Base-by-base conservation (phyloP, 208 protist genomes). In the Blechomonas ayalai region DNA sequence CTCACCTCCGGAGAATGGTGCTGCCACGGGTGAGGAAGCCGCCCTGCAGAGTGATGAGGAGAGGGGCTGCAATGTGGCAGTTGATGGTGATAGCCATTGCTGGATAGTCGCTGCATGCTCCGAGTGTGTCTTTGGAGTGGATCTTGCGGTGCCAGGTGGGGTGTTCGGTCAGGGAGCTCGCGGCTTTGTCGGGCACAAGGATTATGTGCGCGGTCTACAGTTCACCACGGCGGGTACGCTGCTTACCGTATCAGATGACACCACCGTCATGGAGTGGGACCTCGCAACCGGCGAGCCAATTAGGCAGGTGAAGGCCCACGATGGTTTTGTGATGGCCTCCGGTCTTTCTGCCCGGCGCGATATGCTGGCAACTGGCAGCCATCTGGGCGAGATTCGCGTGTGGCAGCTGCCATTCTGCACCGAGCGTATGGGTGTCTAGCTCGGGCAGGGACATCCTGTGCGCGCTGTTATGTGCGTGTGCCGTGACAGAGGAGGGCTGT, bases 131-230 rank as follows among this genome's bases (percentile, higher is more conserved):
- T 87, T 92, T 39, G 84, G 71, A 28, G 64, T 82, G 3, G 80
- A 81, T 37, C 51, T 85, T 2, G 53, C 64, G 24, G 33, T 63
- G 8, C 26, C 28, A 19, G 70, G 42, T 13, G 61, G 71, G 7
- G 33, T 41, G n/a, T 84, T 86, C 41, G 84, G 76, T 23, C 26
- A 35, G 4, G 73, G 50, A 2, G 71, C 67, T 0, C 46, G 66
- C 16, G 46, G 53, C 52, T 92, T 84, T 20, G 43, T 64, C 10
- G 73, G 73, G 0, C 84, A 92, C 46, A 59, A 51, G 35, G 84
- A 92, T 47, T 92, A 92, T 48, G 74, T 92, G 7, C 80, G 84
- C 9, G 84, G 84, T 0, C 24, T 92, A 16, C 66, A 88, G 52
- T 86, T 92, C 42, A 59, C 73, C 20, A 53, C 36, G 19, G 29